A percentile compares a stretch with the other conserved stretches of the same genome.
Conservation (phyloP, 306 rosid species). For the Coriaria nepalensis region DNA sequence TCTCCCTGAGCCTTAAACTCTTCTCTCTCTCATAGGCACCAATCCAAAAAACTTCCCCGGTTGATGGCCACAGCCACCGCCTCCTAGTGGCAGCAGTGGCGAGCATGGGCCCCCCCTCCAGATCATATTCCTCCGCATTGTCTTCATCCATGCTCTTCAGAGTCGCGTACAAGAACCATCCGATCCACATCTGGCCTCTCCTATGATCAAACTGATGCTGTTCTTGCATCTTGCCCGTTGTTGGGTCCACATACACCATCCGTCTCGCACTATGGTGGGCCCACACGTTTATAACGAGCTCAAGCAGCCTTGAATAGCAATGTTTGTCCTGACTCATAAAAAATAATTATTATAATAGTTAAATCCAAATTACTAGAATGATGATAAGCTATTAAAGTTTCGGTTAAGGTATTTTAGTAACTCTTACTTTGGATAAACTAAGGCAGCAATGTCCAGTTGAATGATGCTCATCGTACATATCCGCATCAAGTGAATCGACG, state of each 20-base stretch:
- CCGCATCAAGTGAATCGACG: conserved; percentile 70
- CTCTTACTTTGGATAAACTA: conserved; percentile 73
- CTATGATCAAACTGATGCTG: conserved; percentile 62
- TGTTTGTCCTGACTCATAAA: conserved; percentile 53
- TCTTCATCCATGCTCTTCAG: conserved; percentile 95
- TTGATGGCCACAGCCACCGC: conserved; percentile 92
- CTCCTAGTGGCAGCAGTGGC: conserved; percentile 18
- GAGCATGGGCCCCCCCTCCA: conserved; percentile 24
- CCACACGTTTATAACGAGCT: conserved; percentile 79
- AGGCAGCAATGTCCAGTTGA: conserved; percentile 58
- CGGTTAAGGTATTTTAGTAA: too few species aligned
- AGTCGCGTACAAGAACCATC: conserved; percentile 58
- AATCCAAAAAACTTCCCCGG: conserved; percentile 93
- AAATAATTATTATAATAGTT: conserved; percentile 3
- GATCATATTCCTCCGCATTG: conserved; percentile 45
- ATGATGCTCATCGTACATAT: conserved; percentile 68
- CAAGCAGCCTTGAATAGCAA: conserved; percentile 84
- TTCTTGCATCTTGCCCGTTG: conserved; percentile 74
- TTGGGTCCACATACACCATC: conserved; percentile 67
- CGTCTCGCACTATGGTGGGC: conserved; percentile 84
- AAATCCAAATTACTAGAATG: not conserved
- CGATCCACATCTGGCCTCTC: conserved; percentile 75
- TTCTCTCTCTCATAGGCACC: conserved; percentile 70
- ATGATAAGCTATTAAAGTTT: not conserved
- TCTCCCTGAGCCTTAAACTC: conserved; percentile 48